Evolutionary conservation across 129 eudicot genomes (phyloP), one percentile per base, ranked within the genome.

Genomic region (Apium graveolens): DNA sequence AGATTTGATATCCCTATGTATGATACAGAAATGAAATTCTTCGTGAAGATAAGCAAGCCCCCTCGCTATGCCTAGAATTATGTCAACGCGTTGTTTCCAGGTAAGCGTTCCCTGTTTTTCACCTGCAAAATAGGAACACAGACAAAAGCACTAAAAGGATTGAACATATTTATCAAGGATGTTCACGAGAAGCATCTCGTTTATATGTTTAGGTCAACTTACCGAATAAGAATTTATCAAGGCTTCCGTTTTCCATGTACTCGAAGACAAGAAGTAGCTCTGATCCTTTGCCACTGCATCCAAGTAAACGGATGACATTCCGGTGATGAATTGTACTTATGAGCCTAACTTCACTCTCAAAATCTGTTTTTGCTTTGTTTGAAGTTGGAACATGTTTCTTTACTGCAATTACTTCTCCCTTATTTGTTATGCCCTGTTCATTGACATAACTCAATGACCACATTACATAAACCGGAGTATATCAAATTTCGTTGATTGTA

Each of bases 11-110:
- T 63, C 70, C 11, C 70, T 27, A 12, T 63, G 70, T 63, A 63
- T 63, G 38, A 63, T 29, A 29, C 70, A 27, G 8, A 5, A 3
- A 63, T 63, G 70, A 31, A 63, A 63, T 63, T 63, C 35, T 63
- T 63, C 70, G 0, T 63, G 70, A 26, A 63, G 70, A 63, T 63
- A 63, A 10, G 70, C 70, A 63, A 63, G 70, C 20, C 70, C 70
- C 38, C 70, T 63, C 0, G 70, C 70, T 27, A 63, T 63, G 70
- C 70, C 70, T 27, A 63, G 70, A 31, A 63, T 63, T 27, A 63
- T 63, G 70, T 63, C 70, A 63, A 29, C 20, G 4, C 70, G 70
- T 29, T 63, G 70, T 63, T 63, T 63, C 70, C 70, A 63, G 37
- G 6, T 63, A 31, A 63, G 70, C 3, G 70, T 63, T 38, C 70